Evolutionary conservation across 2,329 filamentous ascomycete genomes (phyloP).

Genomic region (Apiospora saccharicola): DNA sequence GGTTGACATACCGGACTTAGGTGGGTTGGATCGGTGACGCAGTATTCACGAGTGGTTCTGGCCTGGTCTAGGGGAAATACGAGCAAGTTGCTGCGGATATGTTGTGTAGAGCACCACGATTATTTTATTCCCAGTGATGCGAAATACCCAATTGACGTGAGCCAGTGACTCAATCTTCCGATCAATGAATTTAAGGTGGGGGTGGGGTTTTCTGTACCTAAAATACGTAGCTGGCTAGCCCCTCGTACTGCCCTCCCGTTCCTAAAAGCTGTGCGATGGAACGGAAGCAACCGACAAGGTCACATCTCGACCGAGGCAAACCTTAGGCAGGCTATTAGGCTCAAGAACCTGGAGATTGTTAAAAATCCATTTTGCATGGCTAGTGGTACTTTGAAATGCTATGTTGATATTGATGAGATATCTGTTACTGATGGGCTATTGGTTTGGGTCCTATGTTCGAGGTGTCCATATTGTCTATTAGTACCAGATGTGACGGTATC

Average conservation of each 20-base stretch:
- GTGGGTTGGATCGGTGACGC: background rate
- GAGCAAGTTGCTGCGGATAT: background rate
- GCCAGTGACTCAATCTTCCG: constrained; percentile 20
- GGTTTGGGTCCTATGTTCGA: background rate
- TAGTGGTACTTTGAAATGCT: background rate
- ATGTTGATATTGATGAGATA: background rate
- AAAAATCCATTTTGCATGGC: background rate
- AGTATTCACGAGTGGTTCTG: background rate
- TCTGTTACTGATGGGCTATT: background rate
- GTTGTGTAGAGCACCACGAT: background rate
- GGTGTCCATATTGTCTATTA: background rate
- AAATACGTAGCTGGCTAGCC: constrained; percentile 1
- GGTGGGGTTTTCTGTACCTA: constrained; percentile 7
- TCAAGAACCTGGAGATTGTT: background rate
- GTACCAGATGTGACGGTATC: background rate
- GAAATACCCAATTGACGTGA: constrained; percentile 16
- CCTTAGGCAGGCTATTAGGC: background rate
- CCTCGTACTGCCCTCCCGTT: background rate
- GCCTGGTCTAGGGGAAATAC: background rate
- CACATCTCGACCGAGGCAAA: background rate
- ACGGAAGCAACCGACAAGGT: background rate
- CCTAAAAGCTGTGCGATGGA: background rate
- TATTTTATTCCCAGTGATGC: background rate
- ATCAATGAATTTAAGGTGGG: constrained; percentile 19
- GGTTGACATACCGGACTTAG: constrained; percentile 19